Percentiles rank a stretch among this genome's conserved stretches.
Conservation (phyloP, 2,329 filamentous ascomycete species). For the Venturiaceae sp. region DNA sequence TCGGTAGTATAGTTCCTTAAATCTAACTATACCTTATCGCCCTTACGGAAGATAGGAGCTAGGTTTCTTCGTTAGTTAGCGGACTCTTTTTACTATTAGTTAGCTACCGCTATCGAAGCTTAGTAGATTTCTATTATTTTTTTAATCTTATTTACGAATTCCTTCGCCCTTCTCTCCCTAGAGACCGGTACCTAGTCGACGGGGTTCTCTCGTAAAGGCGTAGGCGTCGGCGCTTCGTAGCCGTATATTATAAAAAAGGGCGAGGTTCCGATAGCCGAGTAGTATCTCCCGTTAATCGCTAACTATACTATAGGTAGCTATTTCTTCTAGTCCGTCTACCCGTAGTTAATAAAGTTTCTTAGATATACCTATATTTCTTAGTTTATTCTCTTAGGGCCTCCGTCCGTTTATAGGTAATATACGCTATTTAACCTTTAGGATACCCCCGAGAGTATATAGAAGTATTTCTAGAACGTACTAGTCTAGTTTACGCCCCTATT, state of each 20-base stretch:
- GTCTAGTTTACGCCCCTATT: not conserved
- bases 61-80: not conserved
- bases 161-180: not conserved
- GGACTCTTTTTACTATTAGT: not conserved
- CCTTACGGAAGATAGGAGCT: not conserved
- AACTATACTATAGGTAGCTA: not conserved
- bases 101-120: not conserved
- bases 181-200: not conserved
- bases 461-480: not conserved
- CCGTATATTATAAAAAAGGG: not conserved
- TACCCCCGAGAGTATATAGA: not conserved
- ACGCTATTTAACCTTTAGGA: not conserved
- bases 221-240: not conserved
- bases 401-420: not conserved
- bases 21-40: not conserved
- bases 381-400: too few species aligned
- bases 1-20: not conserved
- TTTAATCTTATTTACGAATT: not conserved
- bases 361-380: not conserved
- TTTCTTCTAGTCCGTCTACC: not conserved
- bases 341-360: not conserved
- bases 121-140: not conserved
- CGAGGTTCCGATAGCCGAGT: not conserved
- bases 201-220: not conserved
- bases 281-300: not conserved